Conservation (phyloP, 2,329 filamentous ascomycete species). For the Lecanicillium sp. region DNA sequence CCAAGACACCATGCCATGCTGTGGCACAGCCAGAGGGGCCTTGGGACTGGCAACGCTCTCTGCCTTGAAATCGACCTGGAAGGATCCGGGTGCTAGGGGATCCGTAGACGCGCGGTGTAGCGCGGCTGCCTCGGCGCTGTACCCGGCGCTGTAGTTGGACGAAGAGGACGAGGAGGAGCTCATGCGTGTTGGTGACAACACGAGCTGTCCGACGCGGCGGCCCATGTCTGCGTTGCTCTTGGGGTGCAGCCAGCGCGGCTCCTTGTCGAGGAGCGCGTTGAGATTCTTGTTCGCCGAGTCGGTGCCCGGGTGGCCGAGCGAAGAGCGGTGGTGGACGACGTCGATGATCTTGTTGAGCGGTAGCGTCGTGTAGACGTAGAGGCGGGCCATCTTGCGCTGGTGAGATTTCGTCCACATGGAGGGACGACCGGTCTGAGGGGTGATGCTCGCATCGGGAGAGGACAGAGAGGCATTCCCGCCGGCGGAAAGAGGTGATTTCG, state of each 20-base stretch:
- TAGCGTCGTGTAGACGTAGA: constrained; percentile 52
- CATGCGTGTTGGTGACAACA: no score
- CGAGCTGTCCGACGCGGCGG: constrained; percentile 41
- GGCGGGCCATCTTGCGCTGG: constrained; percentile 46
- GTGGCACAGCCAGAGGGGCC: neutral
- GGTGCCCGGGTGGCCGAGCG: constrained; percentile 35
- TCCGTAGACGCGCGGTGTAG: neutral
- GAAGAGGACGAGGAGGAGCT: constrained; percentile 27
- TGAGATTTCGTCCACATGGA: constrained; percentile 50
- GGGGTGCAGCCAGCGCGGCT: constrained; percentile 52
- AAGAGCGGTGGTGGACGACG: constrained; percentile 36
- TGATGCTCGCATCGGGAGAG: constrained; percentile 22
- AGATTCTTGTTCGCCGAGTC: constrained; percentile 56
- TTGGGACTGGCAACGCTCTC: neutral
- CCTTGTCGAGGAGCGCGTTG: constrained; percentile 50
- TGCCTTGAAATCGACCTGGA: neutral
- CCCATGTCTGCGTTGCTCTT: constrained; percentile 45
- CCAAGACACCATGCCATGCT: neutral
- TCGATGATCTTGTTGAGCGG: constrained; percentile 44
- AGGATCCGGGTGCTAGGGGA: neutral
- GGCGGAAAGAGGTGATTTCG: no score
- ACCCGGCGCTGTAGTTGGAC: neutral
- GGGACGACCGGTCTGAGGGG: constrained; percentile 44
- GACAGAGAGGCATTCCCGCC: no score
- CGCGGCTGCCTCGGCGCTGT: no score